Percentiles rank a stretch among this genome's conserved stretches.
Conservation (phyloP, 495 filamentous ascomycete genomes). For the Aspergillus sclerotiicarbonarius region DNA sequence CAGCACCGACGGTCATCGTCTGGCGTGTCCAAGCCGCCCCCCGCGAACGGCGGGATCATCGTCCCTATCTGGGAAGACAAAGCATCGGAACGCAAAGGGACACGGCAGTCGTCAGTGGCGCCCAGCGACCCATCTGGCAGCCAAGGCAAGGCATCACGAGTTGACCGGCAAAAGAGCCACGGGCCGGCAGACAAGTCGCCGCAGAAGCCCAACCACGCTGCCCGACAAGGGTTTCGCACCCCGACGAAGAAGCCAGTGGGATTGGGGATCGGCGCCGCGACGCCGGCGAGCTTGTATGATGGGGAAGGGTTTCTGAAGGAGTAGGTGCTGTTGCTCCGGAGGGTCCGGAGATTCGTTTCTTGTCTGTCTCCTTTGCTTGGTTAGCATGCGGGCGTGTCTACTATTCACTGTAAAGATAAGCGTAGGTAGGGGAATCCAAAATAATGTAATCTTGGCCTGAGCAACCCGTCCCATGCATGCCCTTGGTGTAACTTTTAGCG, state of each 20-base stretch:
- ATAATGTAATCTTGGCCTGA: not conserved
- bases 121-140: constrained; percentile 16
- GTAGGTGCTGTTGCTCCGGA: constrained; percentile 14
- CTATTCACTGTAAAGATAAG: constrained; percentile 13
- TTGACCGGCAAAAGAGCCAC: constrained; percentile 7
- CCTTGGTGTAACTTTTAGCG: not conserved
- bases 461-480: not conserved
- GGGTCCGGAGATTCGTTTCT: not conserved
- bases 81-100: not conserved
- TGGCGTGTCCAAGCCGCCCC: not conserved
- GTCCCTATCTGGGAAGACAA: constrained; percentile 44
- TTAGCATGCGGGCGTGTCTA: constrained; percentile 4
- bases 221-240: constrained; percentile 28
- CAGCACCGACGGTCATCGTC: not conserved
- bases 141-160: constrained; percentile 16
- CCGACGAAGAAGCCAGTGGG: constrained; percentile 35
- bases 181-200: constrained; percentile 17
- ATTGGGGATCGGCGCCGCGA: constrained; percentile 33
- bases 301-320: constrained; percentile 49
- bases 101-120: constrained; percentile 9
- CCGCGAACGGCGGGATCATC: constrained; percentile 18
- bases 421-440: constrained; percentile 2
- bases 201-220: constrained; percentile 14
- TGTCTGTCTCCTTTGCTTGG: not conserved
- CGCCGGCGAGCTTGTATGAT: constrained; percentile 50